Evolutionary conservation across 2,329 filamentous ascomycete species (phyloP), one percentile per base, ranked within the genome.

Genomic region (Penicillium occitanis): DNA sequence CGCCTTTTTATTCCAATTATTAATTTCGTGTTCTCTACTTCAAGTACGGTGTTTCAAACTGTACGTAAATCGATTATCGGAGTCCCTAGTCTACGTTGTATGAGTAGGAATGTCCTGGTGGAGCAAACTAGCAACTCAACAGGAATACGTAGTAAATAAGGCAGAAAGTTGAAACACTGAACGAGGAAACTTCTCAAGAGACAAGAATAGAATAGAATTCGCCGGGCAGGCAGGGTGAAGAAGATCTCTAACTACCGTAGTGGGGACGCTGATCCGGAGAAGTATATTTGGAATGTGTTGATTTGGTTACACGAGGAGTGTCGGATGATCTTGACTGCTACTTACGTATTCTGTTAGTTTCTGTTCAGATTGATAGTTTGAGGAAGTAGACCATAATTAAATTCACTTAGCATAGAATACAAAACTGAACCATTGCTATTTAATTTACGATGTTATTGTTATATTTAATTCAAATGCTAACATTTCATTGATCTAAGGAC

Each of bases 231-330:
- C 40, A 46, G 48, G 46, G 5, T 35, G 50, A 50, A 37, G n/a
- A 35, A n/a, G 53, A 57, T 50, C 46, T 40, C 13, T 51, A n/a
- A 63, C n/a, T 53, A 42, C 61, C 35, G 8, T 55, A 42, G 62
- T 64, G 62, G 62, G 51, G 62, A 58, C 51, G 50, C 53, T 58
- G 62, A 64, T 63, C 61, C 25, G 61, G 62, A 64, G 62, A 58
- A 64, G 53, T n/a, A 48, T 44, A 28, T 25, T 35, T 37, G 42
- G 51, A 63, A 57, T 35, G 48, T 40, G 37, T 28, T 58, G 35
- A 22, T n/a, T 37, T 57, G 51, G 51, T 57, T 22, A 33, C 53
- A 57, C 53, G 30, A 37, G 19, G 33, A 7, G 35, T 57, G 33
- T 35, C 25, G 33, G 10, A 25, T 37, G 33, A 2, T 22, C 19